Evolutionary conservation across 345 rosid genomes (phyloP), one percentile per base, ranked within the genome.

Genomic region (Eucalyptus melliodora): DNA sequence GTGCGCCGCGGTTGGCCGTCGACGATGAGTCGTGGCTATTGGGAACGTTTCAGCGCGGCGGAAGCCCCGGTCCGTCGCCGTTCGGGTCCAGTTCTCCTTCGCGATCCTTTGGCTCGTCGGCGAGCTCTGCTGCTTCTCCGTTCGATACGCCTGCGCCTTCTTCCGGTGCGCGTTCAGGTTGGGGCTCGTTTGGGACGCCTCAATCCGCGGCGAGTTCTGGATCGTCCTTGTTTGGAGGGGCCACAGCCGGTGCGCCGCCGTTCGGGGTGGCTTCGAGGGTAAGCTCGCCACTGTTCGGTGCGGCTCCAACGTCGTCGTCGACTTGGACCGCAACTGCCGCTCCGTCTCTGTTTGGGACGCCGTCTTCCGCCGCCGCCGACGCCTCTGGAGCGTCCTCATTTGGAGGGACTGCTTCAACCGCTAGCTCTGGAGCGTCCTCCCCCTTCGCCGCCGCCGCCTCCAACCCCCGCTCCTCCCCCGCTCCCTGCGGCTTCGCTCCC

Each of bases 201-300:
- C 81, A 91, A 44, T 89, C 94, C 8, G 44, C 89, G 45, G 86
- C 94, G 69, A 87, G 88, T 50, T 62, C 93, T 26, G 81, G 88
- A 11, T 55, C 96, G 4, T 69, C 92, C n/a, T 30, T 37, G 45
- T 11, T 37, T 11, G 27, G 47, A 37, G 15, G 0, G 44, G 82
- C 14, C 82, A 72, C 81, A 5, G 37, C 81, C 21, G 42, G 23
- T 31, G 10, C 24, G 42, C 42, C 81, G 37, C 42, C 55, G 40
- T 56, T 82, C 62, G 86, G 85, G 42, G 4, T 49, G 42, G 44
- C 87, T 30, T 51, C 56, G n/a, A 44, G 77, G 9, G 16, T 87
- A 16, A n/a, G 56, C 9, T 60, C 89, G 50, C 17, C 88, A 31
- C 60, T 27, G 50, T 89, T 82, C 50, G 92, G 91, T 16, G 87